phyloP scores from a whole-genome alignment of 805 yeast genomes.

The Isabelozyma pseudorhagii region DNA sequence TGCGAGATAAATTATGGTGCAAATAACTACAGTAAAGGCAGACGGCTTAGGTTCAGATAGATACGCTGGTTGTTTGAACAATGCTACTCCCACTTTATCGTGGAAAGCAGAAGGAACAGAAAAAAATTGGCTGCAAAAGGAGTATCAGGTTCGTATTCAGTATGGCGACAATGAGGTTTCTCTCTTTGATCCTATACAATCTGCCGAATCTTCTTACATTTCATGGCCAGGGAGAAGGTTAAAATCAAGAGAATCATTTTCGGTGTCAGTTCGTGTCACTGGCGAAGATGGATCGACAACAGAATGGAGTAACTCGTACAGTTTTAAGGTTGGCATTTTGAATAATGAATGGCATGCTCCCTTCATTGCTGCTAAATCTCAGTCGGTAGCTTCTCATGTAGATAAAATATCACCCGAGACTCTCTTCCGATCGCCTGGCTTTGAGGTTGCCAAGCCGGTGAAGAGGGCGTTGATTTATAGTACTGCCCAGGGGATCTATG shows the following conservation, averaged over 20 bases:
- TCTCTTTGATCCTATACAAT: not conserved
- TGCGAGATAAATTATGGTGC: not conserved
- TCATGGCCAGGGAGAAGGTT: not conserved
- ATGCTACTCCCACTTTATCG: not conserved
- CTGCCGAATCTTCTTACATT: not conserved
- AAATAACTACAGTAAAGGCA: not conserved
- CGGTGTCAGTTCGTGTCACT: not conserved
- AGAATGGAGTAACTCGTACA: not conserved
- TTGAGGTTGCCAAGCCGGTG: not conserved
- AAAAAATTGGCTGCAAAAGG: not conserved
- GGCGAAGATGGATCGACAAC: not conserved
- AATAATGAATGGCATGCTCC: not conserved
- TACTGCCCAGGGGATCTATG: conserved; percentile 17
- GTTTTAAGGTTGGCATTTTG: not conserved
- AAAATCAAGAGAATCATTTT: not conserved
- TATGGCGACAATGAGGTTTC: not conserved
- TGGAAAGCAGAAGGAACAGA: not conserved
- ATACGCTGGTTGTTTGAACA: not conserved
- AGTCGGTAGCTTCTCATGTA: not conserved
- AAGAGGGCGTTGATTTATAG: conserved; percentile 8
- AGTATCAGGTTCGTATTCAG: not conserved
- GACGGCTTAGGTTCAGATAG: not conserved
- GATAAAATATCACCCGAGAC: conserved; percentile 1
- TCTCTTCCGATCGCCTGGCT: not conserved
- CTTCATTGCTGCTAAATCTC: conserved; percentile 1